A percentile compares a stretch with the other conserved stretches of the same genome.
Evolutionary conservation across 306 rosid species (phyloP).

Genomic region (Fragaria nilgerrensis): DNA sequence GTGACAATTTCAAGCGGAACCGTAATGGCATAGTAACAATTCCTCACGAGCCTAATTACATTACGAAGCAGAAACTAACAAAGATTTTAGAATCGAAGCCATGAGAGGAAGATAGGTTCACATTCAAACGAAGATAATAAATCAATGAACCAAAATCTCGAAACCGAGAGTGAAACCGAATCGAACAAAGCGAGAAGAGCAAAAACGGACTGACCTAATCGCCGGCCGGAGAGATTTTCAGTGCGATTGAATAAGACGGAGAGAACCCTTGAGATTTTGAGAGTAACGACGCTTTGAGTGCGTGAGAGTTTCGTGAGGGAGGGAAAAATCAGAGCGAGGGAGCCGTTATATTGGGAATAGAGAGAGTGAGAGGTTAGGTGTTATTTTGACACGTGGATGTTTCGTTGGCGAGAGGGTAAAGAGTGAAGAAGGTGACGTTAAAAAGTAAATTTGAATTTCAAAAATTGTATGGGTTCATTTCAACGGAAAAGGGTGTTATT

Average conservation of each 20-base stretch:
- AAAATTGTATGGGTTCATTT: background rate
- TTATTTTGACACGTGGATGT: conserved; percentile 27
- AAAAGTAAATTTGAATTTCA: background rate
- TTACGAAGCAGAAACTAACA: background rate
- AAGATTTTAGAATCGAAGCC: background rate
- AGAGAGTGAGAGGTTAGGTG: background rate
- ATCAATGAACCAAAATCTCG: background rate
- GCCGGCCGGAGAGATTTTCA: background rate
- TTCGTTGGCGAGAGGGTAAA: background rate
- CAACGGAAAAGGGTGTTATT: background rate
- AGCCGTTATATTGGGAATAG: conserved; percentile 37
- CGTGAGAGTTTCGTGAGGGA: conserved; percentile 24
- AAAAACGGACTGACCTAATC: background rate
- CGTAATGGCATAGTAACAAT: background rate
- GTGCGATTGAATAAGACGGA: background rate
- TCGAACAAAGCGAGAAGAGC: background rate
- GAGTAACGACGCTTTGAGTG: conserved; percentile 14
- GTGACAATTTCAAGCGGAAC: background rate
- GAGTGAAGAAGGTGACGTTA: background rate
- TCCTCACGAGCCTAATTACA: background rate
- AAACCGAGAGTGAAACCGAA: background rate
- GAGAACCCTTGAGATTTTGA: background rate
- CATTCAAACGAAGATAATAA: no score
- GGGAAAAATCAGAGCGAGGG: conserved; percentile 10
- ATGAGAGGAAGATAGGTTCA: background rate